Base-by-base conservation (phyloP, 495 filamentous ascomycete species). In the Ramalina intermedia region DNA sequence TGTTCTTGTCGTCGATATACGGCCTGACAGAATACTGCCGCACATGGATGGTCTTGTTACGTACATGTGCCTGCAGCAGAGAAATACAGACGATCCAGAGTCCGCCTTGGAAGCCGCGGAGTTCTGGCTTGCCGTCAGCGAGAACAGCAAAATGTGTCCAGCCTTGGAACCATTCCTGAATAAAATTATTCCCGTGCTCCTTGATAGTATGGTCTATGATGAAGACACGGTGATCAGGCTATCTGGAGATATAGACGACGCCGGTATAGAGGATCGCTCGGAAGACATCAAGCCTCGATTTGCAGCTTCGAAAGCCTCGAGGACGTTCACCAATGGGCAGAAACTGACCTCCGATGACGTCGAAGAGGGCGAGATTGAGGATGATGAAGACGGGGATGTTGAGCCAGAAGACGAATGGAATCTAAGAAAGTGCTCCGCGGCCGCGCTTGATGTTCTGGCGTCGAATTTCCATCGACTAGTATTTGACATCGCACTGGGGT, bases 401-500 rank as follows among this genome's bases (percentile, higher is more conserved):
- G 86, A 90, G 50, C 83, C 88, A 2, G 93, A 96, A 61, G 91
- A 91, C 57, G 79, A 82, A 55, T 99, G 91, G 91, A 96, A 90
- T 43, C 68, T 99, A 44, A 76, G 91, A 46, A 99, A 99, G 65
- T 99, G 93, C 68, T 99, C 91, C 29, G 91, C 93, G 16, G 93
- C 91, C 21, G 89, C 93, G 20, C 67, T 99, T 24, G 93, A 99
- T 62, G 85, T 96, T 3, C 85, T 99, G 46, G 86, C 91, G 35
- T 85, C 81, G 39, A 84, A 90, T 37, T 99, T 95, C 63, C 82
- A 85, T 55, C 75, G 79, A 37, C 79, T 82, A 2, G 87, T 99
- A 33, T 96, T 99, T 65, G 79, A 85, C 44, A 79, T 84, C 41
- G 94, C 94, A 45, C 66, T 99, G 46, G 91, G 91, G 0, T 96